Percentiles rank a stretch among this genome's conserved stretches.
Conservation (phyloP, 2,329 filamentous ascomycete genomes). For the Pezizomycotina sp. region DNA sequence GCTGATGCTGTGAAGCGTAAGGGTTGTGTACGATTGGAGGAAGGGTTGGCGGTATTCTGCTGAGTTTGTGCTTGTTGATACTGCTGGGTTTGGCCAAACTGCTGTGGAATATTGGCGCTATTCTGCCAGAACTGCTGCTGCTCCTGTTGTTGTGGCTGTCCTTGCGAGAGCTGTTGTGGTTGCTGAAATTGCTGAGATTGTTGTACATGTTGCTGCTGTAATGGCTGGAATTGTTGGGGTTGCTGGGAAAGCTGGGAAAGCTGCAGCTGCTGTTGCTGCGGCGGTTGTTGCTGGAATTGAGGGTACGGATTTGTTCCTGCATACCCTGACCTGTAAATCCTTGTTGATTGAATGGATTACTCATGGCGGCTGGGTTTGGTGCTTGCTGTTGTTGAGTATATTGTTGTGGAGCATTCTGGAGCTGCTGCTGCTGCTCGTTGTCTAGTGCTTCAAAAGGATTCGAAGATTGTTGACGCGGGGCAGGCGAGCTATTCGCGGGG, state of each 20-base stretch:
- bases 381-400: not conserved
- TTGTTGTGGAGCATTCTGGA: not conserved
- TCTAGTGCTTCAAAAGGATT: constrained; percentile 35
- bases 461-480: no score
- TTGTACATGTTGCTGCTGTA: constrained; percentile 18
- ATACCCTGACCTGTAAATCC: no score
- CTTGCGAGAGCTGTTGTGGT: constrained; percentile 12
- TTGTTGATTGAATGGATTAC: no score
- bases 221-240: constrained; percentile 21
- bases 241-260: constrained; percentile 23
- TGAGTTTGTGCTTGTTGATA: constrained; percentile 24
- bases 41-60: constrained; percentile 25
- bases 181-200: constrained; percentile 9
- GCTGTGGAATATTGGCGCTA: constrained; percentile 9
- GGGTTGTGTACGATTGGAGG: no score
- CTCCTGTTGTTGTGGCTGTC: constrained; percentile 18
- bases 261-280: constrained; percentile 27
- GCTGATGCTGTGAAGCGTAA: no score
- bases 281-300: constrained; percentile 29
- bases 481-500: no score
- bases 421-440: constrained; percentile 27
- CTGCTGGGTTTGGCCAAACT: constrained; percentile 9
- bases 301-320: constrained; percentile 27
- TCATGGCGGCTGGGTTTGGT: no score
- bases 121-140: constrained; percentile 28